Conservation (phyloP, 305 asterid species). For the Lippia alba region DNA sequence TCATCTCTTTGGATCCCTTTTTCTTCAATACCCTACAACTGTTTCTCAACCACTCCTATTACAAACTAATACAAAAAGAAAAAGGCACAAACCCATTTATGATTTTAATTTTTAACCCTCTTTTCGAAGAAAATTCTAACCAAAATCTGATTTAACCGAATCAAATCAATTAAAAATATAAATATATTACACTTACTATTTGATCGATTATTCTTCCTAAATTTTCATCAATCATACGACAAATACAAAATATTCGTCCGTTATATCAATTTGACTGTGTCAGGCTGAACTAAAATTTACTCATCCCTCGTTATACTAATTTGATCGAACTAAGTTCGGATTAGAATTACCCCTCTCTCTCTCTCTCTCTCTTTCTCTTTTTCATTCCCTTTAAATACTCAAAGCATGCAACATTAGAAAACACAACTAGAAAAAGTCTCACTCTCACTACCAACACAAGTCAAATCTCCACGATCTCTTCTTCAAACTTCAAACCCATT, state of each 20-base stretch:
- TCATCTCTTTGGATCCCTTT: slow-evolving; percentile 12
- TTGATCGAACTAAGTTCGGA: too few species aligned
- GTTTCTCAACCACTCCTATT: slow-evolving; percentile 25
- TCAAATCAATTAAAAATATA: too few species aligned
- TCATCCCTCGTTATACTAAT: too few species aligned
- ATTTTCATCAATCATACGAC: too few species aligned
- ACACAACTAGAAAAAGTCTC: slow-evolving; percentile 6
- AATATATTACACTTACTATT: too few species aligned
- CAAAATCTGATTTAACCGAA: too few species aligned
- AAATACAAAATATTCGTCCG: too few species aligned
- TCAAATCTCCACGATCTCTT: slow-evolving; percentile 18
- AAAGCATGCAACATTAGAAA: background rate
- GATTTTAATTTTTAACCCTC: background rate
- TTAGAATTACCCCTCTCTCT: too few species aligned
- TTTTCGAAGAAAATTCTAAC: too few species aligned
- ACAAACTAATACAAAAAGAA: slow-evolving; percentile 16
- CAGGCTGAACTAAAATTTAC: too few species aligned
- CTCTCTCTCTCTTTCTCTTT: background rate
- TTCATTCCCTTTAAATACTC: slow-evolving; percentile 29
- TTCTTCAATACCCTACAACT: background rate
- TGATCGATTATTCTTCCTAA: too few species aligned
- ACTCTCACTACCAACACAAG: slow-evolving; percentile 6
- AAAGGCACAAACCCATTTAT: background rate
- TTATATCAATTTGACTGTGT: too few species aligned
- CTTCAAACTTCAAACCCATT: background rate